These are phyloP conservation scores for Coemansia sp. DNA, from an alignment of 192 early-diverging fungal genomes.

Conservation along the genomic window DNA sequence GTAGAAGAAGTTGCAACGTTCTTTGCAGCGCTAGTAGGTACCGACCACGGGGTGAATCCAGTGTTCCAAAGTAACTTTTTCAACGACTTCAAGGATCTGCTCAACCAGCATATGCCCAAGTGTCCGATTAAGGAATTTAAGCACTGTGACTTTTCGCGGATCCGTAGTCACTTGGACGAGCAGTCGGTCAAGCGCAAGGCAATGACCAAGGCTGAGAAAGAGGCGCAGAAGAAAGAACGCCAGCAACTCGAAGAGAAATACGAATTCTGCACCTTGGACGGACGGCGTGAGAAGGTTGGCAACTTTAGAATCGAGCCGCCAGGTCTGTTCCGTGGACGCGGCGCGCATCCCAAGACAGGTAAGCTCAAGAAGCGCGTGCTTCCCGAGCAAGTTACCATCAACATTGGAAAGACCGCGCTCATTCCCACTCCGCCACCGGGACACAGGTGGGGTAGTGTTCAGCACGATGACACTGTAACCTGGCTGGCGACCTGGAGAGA, in stretches of 20 bases:
- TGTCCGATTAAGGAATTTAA: slow-evolving; percentile 72
- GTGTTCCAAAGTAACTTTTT: slow-evolving; percentile 93
- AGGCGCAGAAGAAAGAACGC: slow-evolving; percentile 72
- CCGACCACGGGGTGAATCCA: slow-evolving; percentile 79
- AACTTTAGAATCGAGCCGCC: slow-evolving; percentile 98
- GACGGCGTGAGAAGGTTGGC: slow-evolving; percentile 94
- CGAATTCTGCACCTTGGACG: slow-evolving; percentile 74
- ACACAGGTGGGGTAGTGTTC: slow-evolving; percentile 83
- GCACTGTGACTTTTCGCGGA: slow-evolving; percentile 87
- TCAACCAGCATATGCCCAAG: slow-evolving; percentile 63
- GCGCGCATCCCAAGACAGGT: slow-evolving; percentile 94
- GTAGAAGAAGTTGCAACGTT: slow-evolving; percentile 95
- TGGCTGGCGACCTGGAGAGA: slow-evolving; percentile 99
- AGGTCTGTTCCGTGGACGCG: slow-evolving; percentile 93
- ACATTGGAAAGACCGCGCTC: slow-evolving; percentile 73
- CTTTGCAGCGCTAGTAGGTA: slow-evolving; percentile 83
- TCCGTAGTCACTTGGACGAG: slow-evolving; percentile 73
- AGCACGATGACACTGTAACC: slow-evolving; percentile 88
- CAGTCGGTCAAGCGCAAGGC: slow-evolving; percentile 78
- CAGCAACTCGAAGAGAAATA: slow-evolving; percentile 71
- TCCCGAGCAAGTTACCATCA: slow-evolving; percentile 93
- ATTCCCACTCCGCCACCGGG: slow-evolving; percentile 83
- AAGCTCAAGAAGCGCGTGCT: slow-evolving; percentile 82
- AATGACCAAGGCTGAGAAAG: slow-evolving; percentile 90
- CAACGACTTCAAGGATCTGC: slow-evolving; percentile 72